These are phyloP conservation scores for Colletotrichum plurivorum DNA, from an alignment of 2,329 filamentous ascomycete genomes.

Conservation along the genomic window DNA sequence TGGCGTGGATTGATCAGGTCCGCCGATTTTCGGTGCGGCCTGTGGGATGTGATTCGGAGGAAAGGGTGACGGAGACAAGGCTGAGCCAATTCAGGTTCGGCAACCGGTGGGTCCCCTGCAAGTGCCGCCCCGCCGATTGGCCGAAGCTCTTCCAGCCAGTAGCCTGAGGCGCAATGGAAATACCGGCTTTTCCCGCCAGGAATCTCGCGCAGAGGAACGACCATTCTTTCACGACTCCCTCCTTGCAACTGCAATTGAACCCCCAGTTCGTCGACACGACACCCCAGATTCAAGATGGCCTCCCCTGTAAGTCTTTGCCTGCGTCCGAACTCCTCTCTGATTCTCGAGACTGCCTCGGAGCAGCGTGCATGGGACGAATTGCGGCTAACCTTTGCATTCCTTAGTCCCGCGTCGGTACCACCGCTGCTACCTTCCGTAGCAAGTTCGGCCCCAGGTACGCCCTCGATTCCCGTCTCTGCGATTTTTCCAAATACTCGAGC, in stretches of 20 bases:
- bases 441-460: slow-evolving; percentile 76
- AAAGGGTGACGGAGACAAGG: slow-evolving; percentile 24
- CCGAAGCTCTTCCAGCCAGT: slow-evolving; percentile 24
- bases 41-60: slow-evolving; percentile 2
- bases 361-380: neutral
- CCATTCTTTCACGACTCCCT: slow-evolving; percentile 36
- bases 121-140: slow-evolving; percentile 27
- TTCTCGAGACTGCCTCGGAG: neutral
- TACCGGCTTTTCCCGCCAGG: slow-evolving; percentile 41
- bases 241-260: slow-evolving; percentile 53
- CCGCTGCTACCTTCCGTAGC: slow-evolving; percentile 52
- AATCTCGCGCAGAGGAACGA: slow-evolving; percentile 40
- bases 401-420: slow-evolving; percentile 24
- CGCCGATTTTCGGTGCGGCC: neutral
- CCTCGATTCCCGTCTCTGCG: neutral
- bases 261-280: slow-evolving; percentile 47
- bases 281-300: slow-evolving; percentile 55
- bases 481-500: neutral
- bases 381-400: slow-evolving; percentile 8
- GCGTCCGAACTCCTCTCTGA: no score
- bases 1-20: neutral
- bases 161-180: slow-evolving; percentile 40
- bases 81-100: slow-evolving; percentile 29
- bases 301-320: slow-evolving; percentile 52
- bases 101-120: neutral